Conservation (phyloP, 345 rosid genomes). For the Dovyalis caffra region DNA sequence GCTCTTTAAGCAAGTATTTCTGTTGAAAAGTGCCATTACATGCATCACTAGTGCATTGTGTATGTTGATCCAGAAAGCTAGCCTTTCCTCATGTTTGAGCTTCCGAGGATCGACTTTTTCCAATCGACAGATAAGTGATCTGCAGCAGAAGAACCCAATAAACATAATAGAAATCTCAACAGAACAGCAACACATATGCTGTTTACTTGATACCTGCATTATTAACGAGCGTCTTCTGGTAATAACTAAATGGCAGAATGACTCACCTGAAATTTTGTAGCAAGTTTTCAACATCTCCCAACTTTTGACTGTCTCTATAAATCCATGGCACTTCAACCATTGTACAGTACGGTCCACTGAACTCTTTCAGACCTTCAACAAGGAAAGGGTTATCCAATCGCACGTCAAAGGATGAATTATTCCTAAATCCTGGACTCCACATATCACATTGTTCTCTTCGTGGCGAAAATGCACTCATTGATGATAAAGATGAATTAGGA, state of each 20-base stretch:
- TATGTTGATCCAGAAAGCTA: constrained; percentile 94
- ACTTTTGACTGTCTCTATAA: constrained; percentile 70
- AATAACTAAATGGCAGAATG: constrained; percentile 6
- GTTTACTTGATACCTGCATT: neutral
- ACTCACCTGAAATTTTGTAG: constrained; percentile 82
- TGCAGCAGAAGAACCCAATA: constrained; percentile 29
- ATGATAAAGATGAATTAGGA: constrained; percentile 76
- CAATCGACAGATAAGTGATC: constrained; percentile 73
- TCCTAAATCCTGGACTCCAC: constrained; percentile 85
- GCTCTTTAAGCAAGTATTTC: neutral
- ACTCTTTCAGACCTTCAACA: constrained; percentile 83
- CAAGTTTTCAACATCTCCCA: constrained; percentile 71
- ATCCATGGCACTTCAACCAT: constrained; percentile 89
- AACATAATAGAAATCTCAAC: constrained; percentile 5
- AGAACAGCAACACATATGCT: neutral
- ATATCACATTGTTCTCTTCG: constrained; percentile 61
- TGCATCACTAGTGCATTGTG: constrained; percentile 97
- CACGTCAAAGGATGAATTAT: constrained; percentile 70
- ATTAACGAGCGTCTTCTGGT: neutral
- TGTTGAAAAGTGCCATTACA: constrained; percentile 46
- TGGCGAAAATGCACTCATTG: constrained; percentile 70
- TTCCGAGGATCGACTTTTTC: constrained; percentile 74
- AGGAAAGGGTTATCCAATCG: constrained; percentile 80
- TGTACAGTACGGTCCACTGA: constrained; percentile 88
- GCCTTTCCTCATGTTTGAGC: constrained; percentile 81